A percentile compares a stretch with the other conserved stretches of the same genome.
phyloP scores from a whole-genome alignment of 2,329 filamentous ascomycete genomes.

The Coniochaeta hoffmannii region DNA sequence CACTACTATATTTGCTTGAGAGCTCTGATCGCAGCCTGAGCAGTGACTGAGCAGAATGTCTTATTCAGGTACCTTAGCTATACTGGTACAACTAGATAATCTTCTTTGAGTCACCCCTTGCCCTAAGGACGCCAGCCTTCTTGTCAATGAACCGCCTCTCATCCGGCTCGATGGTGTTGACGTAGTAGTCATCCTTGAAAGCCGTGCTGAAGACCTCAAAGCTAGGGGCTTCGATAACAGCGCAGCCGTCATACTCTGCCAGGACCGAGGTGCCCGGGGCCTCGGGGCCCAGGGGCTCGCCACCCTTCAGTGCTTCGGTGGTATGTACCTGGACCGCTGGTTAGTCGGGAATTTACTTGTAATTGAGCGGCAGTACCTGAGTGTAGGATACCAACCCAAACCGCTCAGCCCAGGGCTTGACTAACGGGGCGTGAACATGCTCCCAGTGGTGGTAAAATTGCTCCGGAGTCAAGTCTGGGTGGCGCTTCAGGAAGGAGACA shows the following conservation, averaged over 20 bases:
- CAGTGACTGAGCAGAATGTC: no score
- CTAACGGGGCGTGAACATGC: constrained; percentile 22
- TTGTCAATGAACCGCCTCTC: constrained; percentile 22
- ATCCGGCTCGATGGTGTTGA: constrained; percentile 20
- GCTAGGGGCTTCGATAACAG: constrained; percentile 20
- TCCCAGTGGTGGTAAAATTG: constrained; percentile 27
- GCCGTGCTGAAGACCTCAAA: constrained; percentile 18
- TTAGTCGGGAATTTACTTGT: background rate
- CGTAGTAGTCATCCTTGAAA: constrained; percentile 23
- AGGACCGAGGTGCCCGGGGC: constrained; percentile 6
- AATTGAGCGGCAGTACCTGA: constrained; percentile 12
- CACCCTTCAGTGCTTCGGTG: constrained; percentile 12
- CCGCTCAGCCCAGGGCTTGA: constrained; percentile 24
- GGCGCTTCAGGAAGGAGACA: constrained; percentile 19
- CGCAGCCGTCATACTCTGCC: constrained; percentile 21
- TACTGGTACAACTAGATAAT: no score
- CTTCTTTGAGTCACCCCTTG: constrained; percentile 13
- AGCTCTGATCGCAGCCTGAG: no score
- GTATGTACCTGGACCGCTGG: constrained; percentile 15
- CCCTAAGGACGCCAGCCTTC: constrained; percentile 15
- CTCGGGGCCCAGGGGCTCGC: constrained; percentile 12
- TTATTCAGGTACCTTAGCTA: no score
- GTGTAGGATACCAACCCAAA: constrained; percentile 24
- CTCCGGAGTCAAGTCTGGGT: constrained; percentile 18
- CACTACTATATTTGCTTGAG: no score